A percentile compares a stretch with the other conserved stretches of the same genome.
These are phyloP conservation scores for Apodospora peruviana DNA, from an alignment of 495 filamentous ascomycete species.

Conservation along the genomic window DNA sequence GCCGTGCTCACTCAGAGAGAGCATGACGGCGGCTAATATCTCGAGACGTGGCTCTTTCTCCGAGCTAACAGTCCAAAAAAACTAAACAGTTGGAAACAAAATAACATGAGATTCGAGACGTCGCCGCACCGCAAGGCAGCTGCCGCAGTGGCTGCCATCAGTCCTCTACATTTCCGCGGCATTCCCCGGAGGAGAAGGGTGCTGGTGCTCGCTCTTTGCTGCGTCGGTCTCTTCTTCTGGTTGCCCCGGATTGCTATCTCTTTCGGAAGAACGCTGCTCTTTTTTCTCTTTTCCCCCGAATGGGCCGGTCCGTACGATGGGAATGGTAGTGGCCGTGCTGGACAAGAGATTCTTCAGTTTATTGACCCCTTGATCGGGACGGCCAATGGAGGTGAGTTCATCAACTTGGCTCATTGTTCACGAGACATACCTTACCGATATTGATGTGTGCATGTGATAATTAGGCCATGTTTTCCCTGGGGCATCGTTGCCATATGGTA, in stretches of 20 bases:
- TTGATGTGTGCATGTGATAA: neutral
- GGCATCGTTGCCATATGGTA: slow-evolving; percentile 63
- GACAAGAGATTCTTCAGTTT: slow-evolving; percentile 31
- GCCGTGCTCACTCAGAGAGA: no score
- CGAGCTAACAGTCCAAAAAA: no score
- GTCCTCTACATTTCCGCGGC: slow-evolving; percentile 22
- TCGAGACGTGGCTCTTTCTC: no score
- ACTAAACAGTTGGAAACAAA: no score
- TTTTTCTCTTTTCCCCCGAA: slow-evolving; percentile 23
- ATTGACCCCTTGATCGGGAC: slow-evolving; percentile 58
- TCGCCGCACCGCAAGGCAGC: slow-evolving; percentile 17
- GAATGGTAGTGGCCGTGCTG: neutral
- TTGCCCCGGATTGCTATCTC: slow-evolving; percentile 19
- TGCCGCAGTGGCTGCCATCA: slow-evolving; percentile 8
- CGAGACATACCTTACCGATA: neutral
- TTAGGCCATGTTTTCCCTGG: slow-evolving; percentile 65
- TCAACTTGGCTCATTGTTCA: neutral
- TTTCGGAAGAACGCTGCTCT: slow-evolving; percentile 9
- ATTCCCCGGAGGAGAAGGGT: slow-evolving; percentile 33
- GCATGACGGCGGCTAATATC: no score
- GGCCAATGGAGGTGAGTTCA: slow-evolving; percentile 47
- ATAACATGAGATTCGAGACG: no score
- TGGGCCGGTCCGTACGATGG: slow-evolving; percentile 8
- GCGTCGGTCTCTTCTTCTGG: slow-evolving; percentile 23
- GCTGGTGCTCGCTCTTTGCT: slow-evolving; percentile 22